A percentile compares a stretch with the other conserved stretches of the same genome.
Evolutionary conservation across 1,139 yeast genomes (phyloP).

Genomic region (Candida anutae): DNA sequence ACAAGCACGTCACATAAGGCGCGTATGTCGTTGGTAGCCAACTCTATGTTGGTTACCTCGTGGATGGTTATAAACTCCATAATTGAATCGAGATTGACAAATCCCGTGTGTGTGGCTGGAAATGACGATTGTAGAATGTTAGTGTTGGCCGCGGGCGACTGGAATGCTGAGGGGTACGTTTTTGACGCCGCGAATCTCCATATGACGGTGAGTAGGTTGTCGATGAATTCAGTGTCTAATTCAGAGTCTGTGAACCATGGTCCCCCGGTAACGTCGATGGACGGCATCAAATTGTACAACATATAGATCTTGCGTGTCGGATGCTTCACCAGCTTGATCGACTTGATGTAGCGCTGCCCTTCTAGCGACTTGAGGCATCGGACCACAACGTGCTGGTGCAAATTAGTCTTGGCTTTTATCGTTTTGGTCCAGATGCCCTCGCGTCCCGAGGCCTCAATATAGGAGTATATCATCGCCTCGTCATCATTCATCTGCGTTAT

Average conservation of each 20-base stretch:
- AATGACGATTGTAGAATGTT: slow-evolving; percentile 40
- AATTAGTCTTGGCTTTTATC: slow-evolving; percentile 79
- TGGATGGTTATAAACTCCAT: slow-evolving; percentile 67
- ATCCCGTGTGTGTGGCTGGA: slow-evolving; percentile 41
- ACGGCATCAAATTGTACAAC: slow-evolving; percentile 89
- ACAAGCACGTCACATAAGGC: slow-evolving; percentile 82
- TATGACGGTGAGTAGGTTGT: slow-evolving; percentile 69
- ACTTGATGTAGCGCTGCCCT: slow-evolving; percentile 75
- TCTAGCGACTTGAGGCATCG: slow-evolving; percentile 82
- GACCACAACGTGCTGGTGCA: slow-evolving; percentile 87
- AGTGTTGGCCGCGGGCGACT: slow-evolving; percentile 22
- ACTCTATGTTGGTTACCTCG: slow-evolving; percentile 76
- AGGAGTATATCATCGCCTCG: slow-evolving; percentile 85
- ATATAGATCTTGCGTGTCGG: slow-evolving; percentile 97
- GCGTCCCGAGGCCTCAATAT: slow-evolving; percentile 87
- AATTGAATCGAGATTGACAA: slow-evolving; percentile 65
- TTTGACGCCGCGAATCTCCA: slow-evolving; percentile 79
- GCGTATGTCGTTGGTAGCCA: slow-evolving; percentile 66
- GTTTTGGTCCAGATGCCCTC: slow-evolving; percentile 98
- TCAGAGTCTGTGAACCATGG: slow-evolving; percentile 99
- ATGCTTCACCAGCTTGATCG: slow-evolving; percentile 84
- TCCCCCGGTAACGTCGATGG: slow-evolving; percentile 95
- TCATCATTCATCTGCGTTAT: slow-evolving; percentile 73
- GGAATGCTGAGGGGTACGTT: slow-evolving; percentile 69
- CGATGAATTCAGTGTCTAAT: slow-evolving; percentile 88